Conservation (phyloP, 1,284 basidiomycete species). For the Heliocybe sulcata region DNA sequence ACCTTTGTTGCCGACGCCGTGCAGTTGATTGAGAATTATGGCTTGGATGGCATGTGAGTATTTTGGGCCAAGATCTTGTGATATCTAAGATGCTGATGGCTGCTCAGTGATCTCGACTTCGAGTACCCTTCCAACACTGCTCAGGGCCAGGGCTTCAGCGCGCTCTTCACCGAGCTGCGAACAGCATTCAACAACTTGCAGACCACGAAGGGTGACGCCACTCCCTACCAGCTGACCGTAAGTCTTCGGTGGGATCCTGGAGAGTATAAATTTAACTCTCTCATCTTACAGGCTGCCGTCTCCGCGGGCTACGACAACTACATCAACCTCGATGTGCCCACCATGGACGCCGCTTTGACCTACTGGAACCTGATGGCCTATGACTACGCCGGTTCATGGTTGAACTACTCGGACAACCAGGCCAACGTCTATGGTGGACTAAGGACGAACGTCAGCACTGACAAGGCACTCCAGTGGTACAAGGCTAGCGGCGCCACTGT, state of each 20-base stretch:
- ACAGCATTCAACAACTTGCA: conserved; percentile 46
- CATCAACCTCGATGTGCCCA: conserved; percentile 49
- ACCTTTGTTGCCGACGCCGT: conserved; percentile 72
- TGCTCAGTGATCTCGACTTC: conserved; percentile 58
- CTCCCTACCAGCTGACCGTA: conserved; percentile 52
- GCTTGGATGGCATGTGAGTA: conserved; percentile 77
- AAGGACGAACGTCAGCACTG: conserved; percentile 59
- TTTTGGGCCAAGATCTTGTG: conserved; percentile 4
- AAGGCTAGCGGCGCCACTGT: conserved; percentile 58
- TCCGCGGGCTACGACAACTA: conserved; percentile 69
- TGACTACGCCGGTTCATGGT: conserved; percentile 71
- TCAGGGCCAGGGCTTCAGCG: conserved; percentile 52
- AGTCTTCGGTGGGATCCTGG: conserved; percentile 6
- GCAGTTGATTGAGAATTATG: conserved; percentile 76
- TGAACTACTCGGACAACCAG: conserved; percentile 66
- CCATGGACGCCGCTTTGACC: conserved; percentile 72
- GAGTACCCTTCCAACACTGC: conserved; percentile 48
- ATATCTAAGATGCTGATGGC: not conserved
- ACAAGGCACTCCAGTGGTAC: conserved; percentile 67
- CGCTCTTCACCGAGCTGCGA: conserved; percentile 49
- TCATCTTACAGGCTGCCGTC: conserved; percentile 24
- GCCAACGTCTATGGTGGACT: conserved; percentile 72
- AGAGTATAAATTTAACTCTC: not conserved
- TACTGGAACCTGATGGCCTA: conserved; percentile 95
- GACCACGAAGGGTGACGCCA: conserved; percentile 47